phyloP scores from a whole-genome alignment of 2,329 filamentous ascomycete species.

The Hymenotorrendiella dingleyae region DNA sequence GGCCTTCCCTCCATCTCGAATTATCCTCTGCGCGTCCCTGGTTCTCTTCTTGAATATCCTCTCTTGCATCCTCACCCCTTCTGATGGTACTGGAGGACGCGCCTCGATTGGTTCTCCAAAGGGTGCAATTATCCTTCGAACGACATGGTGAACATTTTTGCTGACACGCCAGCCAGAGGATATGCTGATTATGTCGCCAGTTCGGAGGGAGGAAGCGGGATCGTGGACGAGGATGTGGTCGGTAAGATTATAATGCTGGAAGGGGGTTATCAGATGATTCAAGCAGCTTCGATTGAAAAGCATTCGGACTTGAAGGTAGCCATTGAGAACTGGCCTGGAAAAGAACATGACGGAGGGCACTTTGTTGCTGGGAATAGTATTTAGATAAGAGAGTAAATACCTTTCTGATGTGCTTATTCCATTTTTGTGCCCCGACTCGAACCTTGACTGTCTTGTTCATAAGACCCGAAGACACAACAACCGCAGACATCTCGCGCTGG shows the following conservation, averaged over 20 bases:
- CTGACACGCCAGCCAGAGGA: conserved; percentile 59
- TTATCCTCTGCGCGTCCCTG: conserved; percentile 48
- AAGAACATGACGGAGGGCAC: too few relatives aligned
- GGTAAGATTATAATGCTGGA: conserved; percentile 57
- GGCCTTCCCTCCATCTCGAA: conserved; percentile 14
- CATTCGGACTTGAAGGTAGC: neutral
- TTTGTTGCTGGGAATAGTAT: too few relatives aligned
- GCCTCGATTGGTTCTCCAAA: conserved; percentile 57
- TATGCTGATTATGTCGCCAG: conserved; percentile 71
- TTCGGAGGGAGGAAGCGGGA: conserved; percentile 64
- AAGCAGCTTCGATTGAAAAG: neutral
- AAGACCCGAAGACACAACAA: conserved; percentile 71
- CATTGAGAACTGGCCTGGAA: too few relatives aligned
- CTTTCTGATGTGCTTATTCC: conserved; percentile 69
- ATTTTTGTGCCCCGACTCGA: conserved; percentile 62
- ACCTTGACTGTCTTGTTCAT: conserved; percentile 79
- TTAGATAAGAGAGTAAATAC: conserved; percentile 35
- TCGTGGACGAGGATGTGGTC: conserved; percentile 70
- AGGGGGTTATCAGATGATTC: neutral
- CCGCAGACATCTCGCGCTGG: conserved; percentile 30
- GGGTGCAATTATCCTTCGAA: conserved; percentile 69
- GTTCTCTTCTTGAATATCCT: conserved; percentile 48
- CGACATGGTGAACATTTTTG: conserved; percentile 65
- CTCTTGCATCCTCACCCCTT: conserved; percentile 53
- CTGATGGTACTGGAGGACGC: conserved; percentile 58